These are phyloP conservation scores for Wallacemonas sp. DNA, from an alignment of 208 protist genomes.

Conservation along the genomic window DNA sequence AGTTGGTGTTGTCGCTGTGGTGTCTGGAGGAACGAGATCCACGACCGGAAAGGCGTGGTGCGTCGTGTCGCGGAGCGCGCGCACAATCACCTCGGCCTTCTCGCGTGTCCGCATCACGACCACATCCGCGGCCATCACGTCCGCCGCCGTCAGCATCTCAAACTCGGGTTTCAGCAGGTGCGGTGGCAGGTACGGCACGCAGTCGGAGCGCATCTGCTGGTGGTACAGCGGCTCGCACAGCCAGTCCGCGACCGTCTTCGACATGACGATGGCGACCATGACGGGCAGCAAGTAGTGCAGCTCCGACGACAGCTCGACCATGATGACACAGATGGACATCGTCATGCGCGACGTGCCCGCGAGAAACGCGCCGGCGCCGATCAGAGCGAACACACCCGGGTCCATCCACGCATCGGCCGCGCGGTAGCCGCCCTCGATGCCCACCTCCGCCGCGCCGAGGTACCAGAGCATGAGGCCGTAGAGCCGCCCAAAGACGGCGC, in stretches of 20 bases:
- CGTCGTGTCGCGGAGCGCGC: slow-evolving; percentile 57
- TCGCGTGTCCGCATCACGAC: slow-evolving; percentile 68
- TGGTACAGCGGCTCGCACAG: slow-evolving; percentile 92
- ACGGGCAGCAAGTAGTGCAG: slow-evolving; percentile 93
- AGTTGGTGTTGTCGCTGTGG: background rate
- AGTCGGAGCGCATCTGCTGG: slow-evolving; percentile 87
- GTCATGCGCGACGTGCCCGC: slow-evolving; percentile 92
- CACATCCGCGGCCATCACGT: slow-evolving; percentile 91
- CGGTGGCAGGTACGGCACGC: slow-evolving; percentile 83
- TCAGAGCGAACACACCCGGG: slow-evolving; percentile 91
- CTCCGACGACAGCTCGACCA: slow-evolving; percentile 94
- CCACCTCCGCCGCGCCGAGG: slow-evolving; percentile 26
- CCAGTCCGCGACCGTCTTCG: slow-evolving; percentile 89
- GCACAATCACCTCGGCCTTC: slow-evolving; percentile 71
- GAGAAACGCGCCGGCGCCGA: slow-evolving; percentile 92
- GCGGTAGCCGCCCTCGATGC: slow-evolving; percentile 50
- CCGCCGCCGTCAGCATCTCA: slow-evolving; percentile 82
- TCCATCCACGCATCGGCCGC: slow-evolving; percentile 78
- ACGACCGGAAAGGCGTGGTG: slow-evolving; percentile 95
- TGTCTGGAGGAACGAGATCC: slow-evolving; percentile 21
- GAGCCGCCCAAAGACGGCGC: slow-evolving; percentile 83
- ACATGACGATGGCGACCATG: slow-evolving; percentile 93
- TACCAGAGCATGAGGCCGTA: slow-evolving; percentile 80
- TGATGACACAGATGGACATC: slow-evolving; percentile 94
- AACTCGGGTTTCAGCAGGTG: slow-evolving; percentile 74